Conservation (phyloP, 2,329 filamentous ascomycete species). For the Aspergillus thermomutatus region DNA sequence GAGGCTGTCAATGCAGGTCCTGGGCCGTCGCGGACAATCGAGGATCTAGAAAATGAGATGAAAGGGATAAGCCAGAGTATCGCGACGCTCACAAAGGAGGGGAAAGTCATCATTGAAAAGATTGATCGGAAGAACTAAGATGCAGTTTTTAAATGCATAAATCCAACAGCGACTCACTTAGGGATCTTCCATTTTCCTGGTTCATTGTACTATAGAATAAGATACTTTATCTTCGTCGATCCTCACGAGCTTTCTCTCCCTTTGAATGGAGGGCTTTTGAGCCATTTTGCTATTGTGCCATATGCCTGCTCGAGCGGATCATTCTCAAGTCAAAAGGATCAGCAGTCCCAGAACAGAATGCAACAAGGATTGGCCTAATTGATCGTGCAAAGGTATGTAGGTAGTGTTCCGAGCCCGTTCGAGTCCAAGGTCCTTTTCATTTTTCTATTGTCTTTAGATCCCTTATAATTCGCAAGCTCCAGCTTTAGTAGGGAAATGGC, state of each 20-base stretch:
- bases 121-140: slow-evolving; percentile 18
- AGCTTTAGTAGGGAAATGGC: not conserved
- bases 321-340: not conserved
- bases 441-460: not conserved
- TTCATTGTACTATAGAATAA: not conserved
- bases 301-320: not conserved
- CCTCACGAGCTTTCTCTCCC: not conserved
- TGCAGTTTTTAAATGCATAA: slow-evolving; percentile 6
- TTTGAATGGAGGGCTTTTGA: not conserved
- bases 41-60: slow-evolving; percentile 28
- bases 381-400: not conserved
- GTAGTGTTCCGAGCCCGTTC: not conserved
- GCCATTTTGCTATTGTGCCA: not conserved
- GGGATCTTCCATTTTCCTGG: not conserved
- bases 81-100: slow-evolving; percentile 56
- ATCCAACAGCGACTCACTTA: not conserved
- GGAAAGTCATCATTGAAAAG: slow-evolving; percentile 63
- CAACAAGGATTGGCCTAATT: not conserved
- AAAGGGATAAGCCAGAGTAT: slow-evolving; percentile 38
- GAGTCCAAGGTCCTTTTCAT: not conserved
- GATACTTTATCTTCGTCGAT: not conserved
- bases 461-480: not conserved
- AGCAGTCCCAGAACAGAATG: not conserved
- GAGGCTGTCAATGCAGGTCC: slow-evolving; percentile 23
- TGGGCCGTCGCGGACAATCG: slow-evolving; percentile 25